Conservation (phyloP, 2,329 filamentous ascomycete species). For the Fusarium verticillioides region DNA sequence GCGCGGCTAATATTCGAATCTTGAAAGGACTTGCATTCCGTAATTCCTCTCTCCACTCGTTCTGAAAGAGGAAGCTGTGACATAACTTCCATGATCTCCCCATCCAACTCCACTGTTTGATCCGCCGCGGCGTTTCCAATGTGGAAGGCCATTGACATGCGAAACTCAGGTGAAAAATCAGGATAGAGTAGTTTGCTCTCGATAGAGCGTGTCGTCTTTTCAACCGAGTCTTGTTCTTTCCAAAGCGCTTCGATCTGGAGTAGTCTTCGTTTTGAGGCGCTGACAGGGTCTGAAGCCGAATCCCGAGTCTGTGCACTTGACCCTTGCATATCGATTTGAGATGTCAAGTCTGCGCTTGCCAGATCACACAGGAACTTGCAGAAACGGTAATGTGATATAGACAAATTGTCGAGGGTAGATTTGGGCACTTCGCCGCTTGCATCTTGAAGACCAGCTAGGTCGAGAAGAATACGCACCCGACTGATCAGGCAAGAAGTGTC, state of each 20-base stretch:
- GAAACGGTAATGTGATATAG: conserved; percentile 40
- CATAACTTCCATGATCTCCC: conserved; percentile 34
- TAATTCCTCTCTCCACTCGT: conserved; percentile 5
- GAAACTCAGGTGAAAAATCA: conserved; percentile 44
- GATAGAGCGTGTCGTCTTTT: conserved; percentile 46
- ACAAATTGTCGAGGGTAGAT: conserved; percentile 41
- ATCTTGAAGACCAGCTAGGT: conserved; percentile 49
- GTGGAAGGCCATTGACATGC: conserved; percentile 46
- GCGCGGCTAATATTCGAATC: not conserved
- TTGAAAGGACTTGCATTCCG: conserved; percentile 26
- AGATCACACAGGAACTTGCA: conserved; percentile 41
- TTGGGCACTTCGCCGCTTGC: conserved; percentile 8
- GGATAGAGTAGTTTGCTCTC: conserved; percentile 51
- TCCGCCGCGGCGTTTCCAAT: conserved; percentile 40
- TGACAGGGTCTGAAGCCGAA: not conserved
- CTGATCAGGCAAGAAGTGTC: conserved; percentile 45
- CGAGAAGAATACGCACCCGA: conserved; percentile 50
- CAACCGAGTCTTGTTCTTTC: conserved; percentile 48
- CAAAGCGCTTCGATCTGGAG: conserved; percentile 50
- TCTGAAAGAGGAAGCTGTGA: conserved; percentile 5
- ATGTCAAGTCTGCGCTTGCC: conserved; percentile 16
- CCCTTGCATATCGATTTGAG: conserved; percentile 1
- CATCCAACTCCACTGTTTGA: conserved; percentile 36
- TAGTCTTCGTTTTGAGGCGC: conserved; percentile 40
- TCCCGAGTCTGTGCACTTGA: not conserved